Evolutionary conservation across 2,329 filamentous ascomycete species (phyloP).

Genomic region (Exophiala mesophila): DNA sequence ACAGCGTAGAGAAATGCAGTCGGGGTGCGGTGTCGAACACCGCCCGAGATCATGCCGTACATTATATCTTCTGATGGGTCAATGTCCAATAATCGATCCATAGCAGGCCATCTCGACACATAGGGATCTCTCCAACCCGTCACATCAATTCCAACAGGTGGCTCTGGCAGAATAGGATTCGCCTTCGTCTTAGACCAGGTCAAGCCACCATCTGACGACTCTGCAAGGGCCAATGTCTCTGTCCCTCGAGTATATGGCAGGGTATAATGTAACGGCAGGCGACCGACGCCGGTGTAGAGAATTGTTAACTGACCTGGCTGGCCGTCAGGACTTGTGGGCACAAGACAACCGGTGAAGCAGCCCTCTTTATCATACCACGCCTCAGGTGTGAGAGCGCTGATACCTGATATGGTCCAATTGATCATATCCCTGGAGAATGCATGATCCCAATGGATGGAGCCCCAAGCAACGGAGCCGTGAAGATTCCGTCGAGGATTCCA

Average conservation of each 20-base stretch:
- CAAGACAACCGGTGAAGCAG: slow-evolving; percentile 40
- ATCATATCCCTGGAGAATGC: slow-evolving; percentile 37
- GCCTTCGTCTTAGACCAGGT: slow-evolving; percentile 34
- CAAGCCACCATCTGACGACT: slow-evolving; percentile 35
- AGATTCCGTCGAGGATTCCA: slow-evolving; percentile 40
- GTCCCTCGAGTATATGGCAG: slow-evolving; percentile 34
- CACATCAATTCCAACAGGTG: slow-evolving; percentile 33
- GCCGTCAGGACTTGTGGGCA: slow-evolving; percentile 28
- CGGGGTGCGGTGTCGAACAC: slow-evolving; percentile 39
- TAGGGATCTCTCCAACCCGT: slow-evolving; percentile 43
- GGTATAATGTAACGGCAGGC: slow-evolving; percentile 39
- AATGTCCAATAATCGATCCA: slow-evolving; percentile 20
- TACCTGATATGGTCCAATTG: slow-evolving; percentile 32
- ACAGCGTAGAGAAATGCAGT: slow-evolving; percentile 47
- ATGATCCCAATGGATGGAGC: slow-evolving; percentile 41
- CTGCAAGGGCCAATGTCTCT: slow-evolving; percentile 37
- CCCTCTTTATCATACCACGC: slow-evolving; percentile 37
- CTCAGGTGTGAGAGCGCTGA: slow-evolving; percentile 32
- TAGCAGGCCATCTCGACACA: slow-evolving; percentile 30
- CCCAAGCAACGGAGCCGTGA: slow-evolving; percentile 43
- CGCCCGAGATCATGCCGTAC: slow-evolving; percentile 48
- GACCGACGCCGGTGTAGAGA: slow-evolving; percentile 39
- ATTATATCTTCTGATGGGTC: slow-evolving; percentile 26
- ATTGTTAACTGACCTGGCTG: slow-evolving; percentile 31
- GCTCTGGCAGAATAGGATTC: slow-evolving; percentile 37